Conservation (phyloP, 495 filamentous ascomycete genomes). For the Aspergillus biplanus region DNA sequence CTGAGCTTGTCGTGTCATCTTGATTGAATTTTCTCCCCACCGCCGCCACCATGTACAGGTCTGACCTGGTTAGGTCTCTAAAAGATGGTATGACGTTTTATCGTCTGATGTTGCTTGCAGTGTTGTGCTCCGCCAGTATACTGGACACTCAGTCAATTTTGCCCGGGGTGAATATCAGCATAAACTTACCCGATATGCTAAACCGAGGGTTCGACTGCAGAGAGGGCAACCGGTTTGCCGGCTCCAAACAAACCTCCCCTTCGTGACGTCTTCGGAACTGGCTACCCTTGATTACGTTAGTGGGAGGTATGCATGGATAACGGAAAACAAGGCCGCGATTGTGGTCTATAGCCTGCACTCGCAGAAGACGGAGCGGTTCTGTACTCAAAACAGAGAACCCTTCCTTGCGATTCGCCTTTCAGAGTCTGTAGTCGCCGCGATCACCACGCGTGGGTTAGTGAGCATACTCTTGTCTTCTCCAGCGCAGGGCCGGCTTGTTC, state of each 20-base stretch:
- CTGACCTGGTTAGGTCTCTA: conserved; percentile 32
- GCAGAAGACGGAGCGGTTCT: conserved; percentile 19
- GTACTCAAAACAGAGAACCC: conserved; percentile 36
- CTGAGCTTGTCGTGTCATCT: background rate
- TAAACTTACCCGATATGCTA: conserved; percentile 23
- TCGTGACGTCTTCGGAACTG: conserved; percentile 1
- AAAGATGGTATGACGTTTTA: conserved; percentile 35
- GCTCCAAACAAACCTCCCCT: conserved; percentile 2
- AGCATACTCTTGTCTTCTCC: background rate
- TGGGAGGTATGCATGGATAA: conserved; percentile 31
- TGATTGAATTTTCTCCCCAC: background rate
- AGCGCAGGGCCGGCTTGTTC: background rate
- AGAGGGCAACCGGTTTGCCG: conserved; percentile 23
- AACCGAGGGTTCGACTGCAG: conserved; percentile 28
- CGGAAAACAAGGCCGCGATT: conserved; percentile 15
- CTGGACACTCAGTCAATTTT: conserved; percentile 7
- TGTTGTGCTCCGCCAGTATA: conserved; percentile 22
- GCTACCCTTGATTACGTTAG: conserved; percentile 27
- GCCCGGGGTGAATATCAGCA: background rate
- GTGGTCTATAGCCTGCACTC: conserved; percentile 25
- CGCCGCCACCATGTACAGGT: background rate
- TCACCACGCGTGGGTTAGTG: conserved; percentile 33
- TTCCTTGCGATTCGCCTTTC: conserved; percentile 28
- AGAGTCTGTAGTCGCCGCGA: conserved; percentile 27
- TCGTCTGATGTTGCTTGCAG: conserved; percentile 28